phyloP scores from a whole-genome alignment of 345 rosid species.

The Crucihimalaya himalaica region DNA sequence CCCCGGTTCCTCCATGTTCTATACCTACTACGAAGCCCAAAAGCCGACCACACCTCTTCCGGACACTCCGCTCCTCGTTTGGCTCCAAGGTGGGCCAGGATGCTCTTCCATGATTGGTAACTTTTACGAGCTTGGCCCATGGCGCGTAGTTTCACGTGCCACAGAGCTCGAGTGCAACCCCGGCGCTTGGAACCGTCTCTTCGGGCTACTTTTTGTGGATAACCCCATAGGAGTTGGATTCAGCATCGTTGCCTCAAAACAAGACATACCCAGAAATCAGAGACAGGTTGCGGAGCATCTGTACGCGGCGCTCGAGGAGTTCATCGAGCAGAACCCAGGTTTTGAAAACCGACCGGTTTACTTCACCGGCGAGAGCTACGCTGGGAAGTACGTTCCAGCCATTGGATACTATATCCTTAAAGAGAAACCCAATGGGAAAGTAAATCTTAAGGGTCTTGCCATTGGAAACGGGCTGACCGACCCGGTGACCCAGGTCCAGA shows the following conservation, averaged over 20 bases:
- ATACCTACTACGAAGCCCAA: conserved; percentile 79
- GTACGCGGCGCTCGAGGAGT: conserved; percentile 53
- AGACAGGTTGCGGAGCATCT: conserved; percentile 63
- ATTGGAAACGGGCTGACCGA: conserved; percentile 86
- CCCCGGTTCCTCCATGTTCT: conserved; percentile 68
- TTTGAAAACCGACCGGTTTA: conserved; percentile 61
- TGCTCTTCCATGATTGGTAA: conserved; percentile 93
- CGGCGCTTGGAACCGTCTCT: conserved; percentile 80
- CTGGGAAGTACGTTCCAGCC: conserved; percentile 80
- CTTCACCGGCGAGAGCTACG: conserved; percentile 82
- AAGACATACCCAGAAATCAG: conserved; percentile 68
- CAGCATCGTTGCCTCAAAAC: conserved; percentile 60
- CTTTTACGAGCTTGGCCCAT: conserved; percentile 85
- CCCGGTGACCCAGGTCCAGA: conserved; percentile 57
- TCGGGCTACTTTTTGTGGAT: conserved; percentile 76
- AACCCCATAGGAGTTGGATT: conserved; percentile 88
- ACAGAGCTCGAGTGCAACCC: conserved; percentile 51
- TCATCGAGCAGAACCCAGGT: conserved; percentile 46
- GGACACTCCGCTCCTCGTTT: conserved; percentile 68
- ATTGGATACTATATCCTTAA: conserved; percentile 68
- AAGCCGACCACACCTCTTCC: conserved; percentile 44
- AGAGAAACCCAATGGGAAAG: conserved; percentile 44
- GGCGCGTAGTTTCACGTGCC: conserved; percentile 47
- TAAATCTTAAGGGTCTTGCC: conserved; percentile 66
- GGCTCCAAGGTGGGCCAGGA: conserved; percentile 96